A percentile compares a stretch with the other conserved stretches of the same genome.
Evolutionary conservation across 768 basidiomycete species (phyloP).

Genomic region (Russula lepida): DNA sequence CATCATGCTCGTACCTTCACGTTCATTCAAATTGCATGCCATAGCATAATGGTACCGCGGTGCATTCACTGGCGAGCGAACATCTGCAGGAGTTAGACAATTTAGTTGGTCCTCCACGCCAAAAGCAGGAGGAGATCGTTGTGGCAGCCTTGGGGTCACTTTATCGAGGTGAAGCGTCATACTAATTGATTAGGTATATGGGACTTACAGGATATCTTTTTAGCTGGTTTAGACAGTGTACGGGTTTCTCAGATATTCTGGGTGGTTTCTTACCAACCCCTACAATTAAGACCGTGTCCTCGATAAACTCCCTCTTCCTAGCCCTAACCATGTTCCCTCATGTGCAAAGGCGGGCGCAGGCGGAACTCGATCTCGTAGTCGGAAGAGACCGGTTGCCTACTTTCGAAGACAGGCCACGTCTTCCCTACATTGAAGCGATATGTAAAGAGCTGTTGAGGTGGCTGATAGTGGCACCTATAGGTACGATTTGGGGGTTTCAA

Average conservation of each 20-base stretch:
- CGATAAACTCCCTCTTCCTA: not conserved
- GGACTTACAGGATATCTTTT: not conserved
- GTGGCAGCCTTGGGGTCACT: not conserved
- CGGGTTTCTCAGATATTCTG: not conserved
- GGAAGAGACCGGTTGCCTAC: not conserved
- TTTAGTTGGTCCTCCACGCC: not conserved
- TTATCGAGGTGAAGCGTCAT: not conserved
- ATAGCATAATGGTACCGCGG: constrained; percentile 2
- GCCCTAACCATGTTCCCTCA: not conserved
- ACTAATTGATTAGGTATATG: not conserved
- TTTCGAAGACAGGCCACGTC: not conserved
- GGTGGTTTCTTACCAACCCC: not conserved
- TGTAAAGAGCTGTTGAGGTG: constrained; percentile 26
- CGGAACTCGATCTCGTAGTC: not conserved
- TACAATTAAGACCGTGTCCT: not conserved
- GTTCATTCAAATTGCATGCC: not conserved
- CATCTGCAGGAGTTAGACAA: constrained; percentile 1
- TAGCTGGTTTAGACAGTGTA: not conserved
- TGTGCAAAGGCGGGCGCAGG: not conserved
- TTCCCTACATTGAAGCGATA: constrained; percentile 26
- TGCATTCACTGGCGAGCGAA: constrained; percentile 1
- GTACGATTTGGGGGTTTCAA: not conserved
- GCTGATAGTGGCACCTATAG: constrained; percentile 7
- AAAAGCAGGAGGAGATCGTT: not conserved
- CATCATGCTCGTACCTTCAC: not conserved